Base-by-base conservation (phyloP, 768 basidiomycete species). In the Obba rivulosa region DNA sequence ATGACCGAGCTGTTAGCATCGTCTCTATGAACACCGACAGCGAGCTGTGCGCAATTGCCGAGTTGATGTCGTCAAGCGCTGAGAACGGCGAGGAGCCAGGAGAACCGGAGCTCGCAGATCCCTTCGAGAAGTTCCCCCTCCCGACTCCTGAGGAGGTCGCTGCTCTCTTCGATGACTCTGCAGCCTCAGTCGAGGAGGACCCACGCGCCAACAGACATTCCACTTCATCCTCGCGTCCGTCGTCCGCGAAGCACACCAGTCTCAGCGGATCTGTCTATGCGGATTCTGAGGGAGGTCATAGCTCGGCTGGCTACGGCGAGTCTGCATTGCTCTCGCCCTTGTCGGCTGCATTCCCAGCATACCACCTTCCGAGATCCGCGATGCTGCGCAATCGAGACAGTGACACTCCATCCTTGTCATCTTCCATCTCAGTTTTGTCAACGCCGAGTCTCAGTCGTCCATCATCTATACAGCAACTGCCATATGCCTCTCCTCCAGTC, bases 31-130 rank as follows among this genome's bases (percentile, higher is more conserved):
- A 67, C 11, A 77, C 77, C 9, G 79, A 80, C 42, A 56, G 63
- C 24, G 79, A 80, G 50, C 67, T 80, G 13, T 59, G 68, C n/a
- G 75, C 72, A n/a, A 62, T 80, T 41, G 71, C 74, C 2, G 77
- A 77, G 23, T 61, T 78, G 36, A 66, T 80, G 48, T 66, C 72
- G 10, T 65, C 69, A 1, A 52, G 63, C 24, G 53, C 10, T 17
- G 62, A 57, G 38, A 38, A 46, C 23, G 59, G 59, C 8, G 61
- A 62, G 46, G 62, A 61, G n/a, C 28, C 21, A 5, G 60, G 61
- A 31, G 28, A 31, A 13, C 28, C 28, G 13, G 28, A 31, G 13
- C 28, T 31, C 28, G 28, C 28, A 5, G 28, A 31, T 13, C 28
- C 28, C 28, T 31, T 31, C 7, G 17, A 39, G 7, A 39, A 17